Evolutionary conservation across 148 eudicot genomes (phyloP), one percentile per base, ranked within the genome.

Genomic region (Selenicereus undatus): DNA sequence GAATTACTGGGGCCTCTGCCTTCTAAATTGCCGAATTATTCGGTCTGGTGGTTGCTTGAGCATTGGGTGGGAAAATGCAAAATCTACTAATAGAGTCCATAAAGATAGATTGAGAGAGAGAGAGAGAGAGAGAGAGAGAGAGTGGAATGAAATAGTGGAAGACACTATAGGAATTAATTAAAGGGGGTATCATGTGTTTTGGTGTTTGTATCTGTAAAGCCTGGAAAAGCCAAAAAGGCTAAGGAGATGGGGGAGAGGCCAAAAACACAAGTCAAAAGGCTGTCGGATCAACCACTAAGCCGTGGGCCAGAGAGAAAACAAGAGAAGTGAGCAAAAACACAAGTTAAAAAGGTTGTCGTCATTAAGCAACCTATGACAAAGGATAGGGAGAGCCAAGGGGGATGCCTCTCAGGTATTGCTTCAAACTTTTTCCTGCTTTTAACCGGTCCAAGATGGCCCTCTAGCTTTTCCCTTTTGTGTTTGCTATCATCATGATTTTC

Each of bases 301-400:
- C n/a, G n/a, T n/a, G 8, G 32, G 51, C 16, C 1, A 20, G 17
- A 22, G 14, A 22, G 22, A 11, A 39, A 69, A 39, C 12, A 39
- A 73, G 30, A 16, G 1, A 17, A 3, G 17, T 2, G 4, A 4
- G 3, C 43, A 39, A 39, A 39, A 39, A 75, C 21, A 75, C 32
- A 75, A 18, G 77, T 75, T 64, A 75, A 75, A 74, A 75, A 29
- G 77, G 58, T 5, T 75, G 77, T 51, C 77, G 77, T 39, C 77
- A 75, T 75, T 74, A 74, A 51, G 77, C 77, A 73, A 73, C 76
- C 56, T 30, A 45, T 73, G 52, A 48, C 29, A 16, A 51, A 51
- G 56, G 8, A 14, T 1, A 8, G 8, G 1, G 1, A 8, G 56
- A 8, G 8, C 6, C 6, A 13, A 24, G 76, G 35, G 76, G 56